Evolutionary conservation across 306 rosid genomes (phyloP).

Genomic region (Comarum palustre): DNA sequence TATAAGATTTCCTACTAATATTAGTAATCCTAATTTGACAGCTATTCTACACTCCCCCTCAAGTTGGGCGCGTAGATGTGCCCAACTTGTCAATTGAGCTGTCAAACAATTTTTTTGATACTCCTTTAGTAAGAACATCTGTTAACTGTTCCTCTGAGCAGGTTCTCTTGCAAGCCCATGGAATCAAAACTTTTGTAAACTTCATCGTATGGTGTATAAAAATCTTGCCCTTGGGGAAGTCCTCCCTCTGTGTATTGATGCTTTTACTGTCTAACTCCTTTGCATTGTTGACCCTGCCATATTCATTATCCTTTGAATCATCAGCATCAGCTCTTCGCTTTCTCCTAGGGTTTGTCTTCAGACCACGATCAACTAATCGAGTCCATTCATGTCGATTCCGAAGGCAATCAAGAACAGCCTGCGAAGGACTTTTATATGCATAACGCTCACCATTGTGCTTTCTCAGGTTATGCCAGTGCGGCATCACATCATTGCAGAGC

Average conservation of each 20-base stretch:
- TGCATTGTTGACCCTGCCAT: slow-evolving; percentile 48
- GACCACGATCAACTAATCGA: slow-evolving; percentile 91
- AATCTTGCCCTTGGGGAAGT: slow-evolving; percentile 92
- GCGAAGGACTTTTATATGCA: slow-evolving; percentile 94
- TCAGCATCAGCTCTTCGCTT: slow-evolving; percentile 80
- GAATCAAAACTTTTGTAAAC: too few relatives aligned
- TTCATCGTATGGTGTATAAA: too few relatives aligned
- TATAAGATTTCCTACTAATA: too few relatives aligned
- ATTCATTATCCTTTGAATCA: slow-evolving; percentile 82
- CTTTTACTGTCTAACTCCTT: slow-evolving; percentile 71
- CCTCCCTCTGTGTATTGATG: slow-evolving; percentile 75
- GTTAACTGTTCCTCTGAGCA: too few relatives aligned
- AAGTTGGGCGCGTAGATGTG: too few relatives aligned
- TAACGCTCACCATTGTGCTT: slow-evolving; percentile 98
- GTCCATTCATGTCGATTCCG: slow-evolving; percentile 97
- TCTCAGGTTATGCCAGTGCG: slow-evolving; percentile 95
- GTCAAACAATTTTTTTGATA: too few relatives aligned
- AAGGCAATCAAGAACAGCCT: slow-evolving; percentile 95
- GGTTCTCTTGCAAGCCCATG: too few relatives aligned
- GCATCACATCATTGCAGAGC: slow-evolving; percentile 88
- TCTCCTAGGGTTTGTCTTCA: slow-evolving; percentile 88
- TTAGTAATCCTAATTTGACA: too few relatives aligned
- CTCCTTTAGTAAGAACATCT: too few relatives aligned
- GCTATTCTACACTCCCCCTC: too few relatives aligned
- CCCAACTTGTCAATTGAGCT: too few relatives aligned